phyloP scores from a whole-genome alignment of 2,329 filamentous ascomycete species.

The Paecilomyces sp. region DNA sequence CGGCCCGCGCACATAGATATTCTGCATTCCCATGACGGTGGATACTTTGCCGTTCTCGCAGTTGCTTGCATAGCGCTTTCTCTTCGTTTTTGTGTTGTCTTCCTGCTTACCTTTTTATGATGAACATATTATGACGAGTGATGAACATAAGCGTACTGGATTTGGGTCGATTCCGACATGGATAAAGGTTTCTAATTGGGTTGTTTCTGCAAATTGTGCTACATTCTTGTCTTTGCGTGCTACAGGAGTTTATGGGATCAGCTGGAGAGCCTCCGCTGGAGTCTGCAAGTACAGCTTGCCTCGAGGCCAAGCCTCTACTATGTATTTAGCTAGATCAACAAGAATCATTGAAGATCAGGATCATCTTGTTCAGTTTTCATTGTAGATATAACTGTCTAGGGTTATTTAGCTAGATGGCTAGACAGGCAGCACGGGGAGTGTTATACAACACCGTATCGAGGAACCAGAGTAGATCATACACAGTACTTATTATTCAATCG shows the following conservation, averaged over 20 bases:
- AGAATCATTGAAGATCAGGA: background rate
- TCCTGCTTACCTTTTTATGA: background rate
- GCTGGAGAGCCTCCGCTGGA: background rate
- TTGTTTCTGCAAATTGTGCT: background rate
- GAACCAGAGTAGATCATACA: too few species aligned
- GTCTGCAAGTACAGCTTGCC: background rate
- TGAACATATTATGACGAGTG: background rate
- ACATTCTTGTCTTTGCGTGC: background rate
- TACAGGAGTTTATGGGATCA: background rate
- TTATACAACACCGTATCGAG: too few species aligned
- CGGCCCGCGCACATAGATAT: constrained; percentile 19
- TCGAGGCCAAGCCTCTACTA: background rate
- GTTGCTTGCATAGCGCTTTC: background rate
- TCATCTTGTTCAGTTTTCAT: background rate
- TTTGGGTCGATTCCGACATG: background rate
- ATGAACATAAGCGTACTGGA: background rate
- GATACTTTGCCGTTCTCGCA: background rate
- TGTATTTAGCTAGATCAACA: background rate
- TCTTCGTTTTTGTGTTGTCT: constrained; percentile 4
- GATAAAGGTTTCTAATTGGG: background rate
- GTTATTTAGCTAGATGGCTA: too few species aligned
- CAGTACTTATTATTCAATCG: too few species aligned
- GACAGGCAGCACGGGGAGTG: too few species aligned
- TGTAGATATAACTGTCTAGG: background rate
- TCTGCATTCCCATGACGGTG: background rate